Evolutionary conservation across 2,329 filamentous ascomycete species (phyloP).

Genomic region (Botrytis pseudocinerea): DNA sequence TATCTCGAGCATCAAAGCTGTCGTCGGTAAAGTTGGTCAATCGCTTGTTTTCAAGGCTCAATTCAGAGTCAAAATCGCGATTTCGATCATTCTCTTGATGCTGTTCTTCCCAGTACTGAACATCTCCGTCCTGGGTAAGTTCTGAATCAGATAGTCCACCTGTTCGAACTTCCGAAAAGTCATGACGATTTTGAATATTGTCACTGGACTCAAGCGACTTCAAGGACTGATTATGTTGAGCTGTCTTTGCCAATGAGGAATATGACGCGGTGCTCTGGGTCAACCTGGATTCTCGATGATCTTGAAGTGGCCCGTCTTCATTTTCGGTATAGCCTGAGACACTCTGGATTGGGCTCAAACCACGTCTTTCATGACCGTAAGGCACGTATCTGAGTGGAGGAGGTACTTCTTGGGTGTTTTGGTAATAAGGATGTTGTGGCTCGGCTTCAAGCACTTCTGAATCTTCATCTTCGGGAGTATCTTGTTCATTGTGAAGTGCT

Average conservation of each 20-base stretch:
- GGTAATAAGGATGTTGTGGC: conserved; percentile 35
- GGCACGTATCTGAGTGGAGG: conserved; percentile 66
- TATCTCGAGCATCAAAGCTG: conserved; percentile 54
- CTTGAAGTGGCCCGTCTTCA: conserved; percentile 48
- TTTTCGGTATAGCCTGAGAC: conserved; percentile 82
- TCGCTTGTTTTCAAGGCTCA: conserved; percentile 56
- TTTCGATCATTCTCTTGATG: conserved; percentile 41
- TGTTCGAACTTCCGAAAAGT: conserved; percentile 40
- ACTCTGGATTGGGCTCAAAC: conserved; percentile 86
- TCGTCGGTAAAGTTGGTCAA: conserved; percentile 57
- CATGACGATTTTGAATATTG: conserved; percentile 39
- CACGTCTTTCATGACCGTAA: conserved; percentile 67
- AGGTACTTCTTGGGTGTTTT: conserved; percentile 57
- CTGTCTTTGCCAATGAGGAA: conserved; percentile 62
- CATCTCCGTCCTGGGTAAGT: conserved; percentile 46
- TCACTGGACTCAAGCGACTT: conserved; percentile 48
- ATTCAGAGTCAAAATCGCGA: conserved; percentile 56
- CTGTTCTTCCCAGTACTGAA: conserved; percentile 42
- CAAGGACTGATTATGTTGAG: conserved; percentile 52
- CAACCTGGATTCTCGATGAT: conserved; percentile 58
- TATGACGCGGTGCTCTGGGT: conserved; percentile 56
- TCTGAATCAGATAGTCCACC: conserved; percentile 46
- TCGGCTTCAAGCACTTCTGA: conserved; percentile 27
- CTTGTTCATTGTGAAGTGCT: conserved; percentile 38
- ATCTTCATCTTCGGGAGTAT: conserved; percentile 35